Percentiles rank a stretch among this genome's conserved stretches.
These are phyloP conservation scores for Yarrowia sp. DNA, from an alignment of 805 yeast genomes.

Conservation along the genomic window DNA sequence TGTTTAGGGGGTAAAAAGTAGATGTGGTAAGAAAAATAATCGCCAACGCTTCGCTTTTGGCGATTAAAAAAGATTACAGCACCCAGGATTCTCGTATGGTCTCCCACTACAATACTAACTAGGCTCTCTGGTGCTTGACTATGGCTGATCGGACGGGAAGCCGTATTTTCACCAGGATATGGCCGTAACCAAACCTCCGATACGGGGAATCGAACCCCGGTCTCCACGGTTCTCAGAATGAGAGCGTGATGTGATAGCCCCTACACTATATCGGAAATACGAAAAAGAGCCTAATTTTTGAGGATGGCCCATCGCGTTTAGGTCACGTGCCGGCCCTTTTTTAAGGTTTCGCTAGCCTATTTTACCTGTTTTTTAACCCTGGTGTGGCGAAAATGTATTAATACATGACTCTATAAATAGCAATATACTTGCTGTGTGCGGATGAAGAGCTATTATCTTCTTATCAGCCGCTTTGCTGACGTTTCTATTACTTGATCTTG, in stretches of 20 bases:
- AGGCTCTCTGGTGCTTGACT: slow-evolving; percentile 28
- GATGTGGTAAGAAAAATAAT: too few relatives aligned
- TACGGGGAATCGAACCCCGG: slow-evolving; percentile 28
- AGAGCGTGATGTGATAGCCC: slow-evolving; percentile 27
- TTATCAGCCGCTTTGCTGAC: background rate
- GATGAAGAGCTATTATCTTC: too few relatives aligned
- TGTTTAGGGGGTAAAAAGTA: too few relatives aligned
- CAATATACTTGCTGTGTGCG: too few relatives aligned
- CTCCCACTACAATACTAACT: slow-evolving; percentile 27
- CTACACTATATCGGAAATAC: slow-evolving; percentile 19
- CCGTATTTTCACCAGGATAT: slow-evolving; percentile 27
- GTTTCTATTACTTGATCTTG: background rate
- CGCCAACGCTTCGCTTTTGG: background rate
- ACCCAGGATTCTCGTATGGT: slow-evolving; percentile 27
- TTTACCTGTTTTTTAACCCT: too few relatives aligned
- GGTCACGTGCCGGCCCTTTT: background rate
- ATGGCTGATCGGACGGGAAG: slow-evolving; percentile 28
- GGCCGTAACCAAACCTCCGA: slow-evolving; percentile 26
- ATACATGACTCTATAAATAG: too few relatives aligned
- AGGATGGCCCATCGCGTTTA: background rate
- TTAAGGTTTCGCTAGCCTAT: background rate
- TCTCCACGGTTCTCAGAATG: slow-evolving; percentile 24
- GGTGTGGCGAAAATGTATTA: too few relatives aligned
- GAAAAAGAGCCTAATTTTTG: background rate
- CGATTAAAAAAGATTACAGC: slow-evolving; percentile 15